Evolutionary conservation across 2,329 filamentous ascomycete genomes (phyloP).

Genomic region (Scolecobasidium constrictum): DNA sequence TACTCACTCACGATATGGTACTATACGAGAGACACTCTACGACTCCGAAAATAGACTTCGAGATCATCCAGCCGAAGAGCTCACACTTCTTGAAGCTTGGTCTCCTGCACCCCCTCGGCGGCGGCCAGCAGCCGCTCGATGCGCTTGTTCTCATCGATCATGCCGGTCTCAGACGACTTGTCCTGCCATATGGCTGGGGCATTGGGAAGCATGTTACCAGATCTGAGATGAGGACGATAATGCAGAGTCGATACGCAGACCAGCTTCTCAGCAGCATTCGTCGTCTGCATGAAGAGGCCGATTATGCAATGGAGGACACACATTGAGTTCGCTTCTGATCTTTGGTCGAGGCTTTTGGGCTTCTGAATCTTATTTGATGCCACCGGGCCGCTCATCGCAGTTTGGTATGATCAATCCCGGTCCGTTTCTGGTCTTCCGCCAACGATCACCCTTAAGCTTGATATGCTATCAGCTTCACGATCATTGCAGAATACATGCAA

Average conservation of each 20-base stretch:
- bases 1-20: slow-evolving; percentile 2
- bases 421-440: no score
- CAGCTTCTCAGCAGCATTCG: not conserved
- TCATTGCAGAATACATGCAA: no score
- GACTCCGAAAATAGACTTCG: slow-evolving; percentile 3
- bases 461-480: no score
- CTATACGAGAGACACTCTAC: slow-evolving; percentile 3
- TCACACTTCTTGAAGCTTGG: slow-evolving; percentile 29
- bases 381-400: no score
- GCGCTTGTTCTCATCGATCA: slow-evolving; percentile 33
- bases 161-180: slow-evolving; percentile 24
- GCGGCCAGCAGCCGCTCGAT: slow-evolving; percentile 31
- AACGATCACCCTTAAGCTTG: no score
- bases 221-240: not conserved
- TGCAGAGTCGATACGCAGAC: not conserved
- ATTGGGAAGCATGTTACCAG: slow-evolving; percentile 22
- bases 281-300: not conserved
- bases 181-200: slow-evolving; percentile 35
- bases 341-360: no score
- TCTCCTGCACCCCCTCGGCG: slow-evolving; percentile 33
- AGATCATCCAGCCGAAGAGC: slow-evolving; percentile 19
- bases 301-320: not conserved
- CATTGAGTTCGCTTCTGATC: no score
- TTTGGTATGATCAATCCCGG: no score
- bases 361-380: no score